phyloP scores from a whole-genome alignment of 2,329 filamentous ascomycete genomes.

The Calcarisporium arbuscula region DNA sequence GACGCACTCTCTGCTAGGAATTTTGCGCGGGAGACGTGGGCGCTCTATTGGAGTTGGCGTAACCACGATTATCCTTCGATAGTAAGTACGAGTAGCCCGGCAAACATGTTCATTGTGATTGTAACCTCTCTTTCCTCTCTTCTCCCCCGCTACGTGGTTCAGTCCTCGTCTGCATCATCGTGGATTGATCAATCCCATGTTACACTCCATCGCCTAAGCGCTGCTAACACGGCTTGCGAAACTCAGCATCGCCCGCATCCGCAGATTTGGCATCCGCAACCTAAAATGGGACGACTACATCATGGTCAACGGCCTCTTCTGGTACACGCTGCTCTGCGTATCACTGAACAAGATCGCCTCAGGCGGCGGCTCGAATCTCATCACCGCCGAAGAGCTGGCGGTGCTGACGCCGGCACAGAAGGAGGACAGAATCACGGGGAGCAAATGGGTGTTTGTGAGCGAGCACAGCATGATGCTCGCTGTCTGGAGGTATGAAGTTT shows the following conservation, averaged over 20 bases:
- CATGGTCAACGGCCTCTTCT: conserved; percentile 7
- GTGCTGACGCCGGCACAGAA: conserved; percentile 1
- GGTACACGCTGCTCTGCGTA: conserved; percentile 7
- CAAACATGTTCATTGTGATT: too few species aligned
- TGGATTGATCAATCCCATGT: too few species aligned
- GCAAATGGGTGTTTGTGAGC: conserved; percentile 8
- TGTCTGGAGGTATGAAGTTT: conserved; percentile 25
- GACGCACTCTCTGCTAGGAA: not conserved
- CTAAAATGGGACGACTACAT: conserved; percentile 7
- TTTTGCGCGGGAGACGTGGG: conserved; percentile 6
- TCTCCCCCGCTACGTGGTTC: too few species aligned
- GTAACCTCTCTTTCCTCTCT: too few species aligned
- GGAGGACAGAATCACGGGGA: conserved; percentile 4
- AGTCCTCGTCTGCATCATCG: too few species aligned
- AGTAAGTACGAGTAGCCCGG: conserved; percentile 2
- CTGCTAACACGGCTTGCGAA: too few species aligned
- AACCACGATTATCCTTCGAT: conserved; percentile 5
- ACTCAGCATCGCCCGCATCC: conserved; percentile 5
- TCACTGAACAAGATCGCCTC: conserved; percentile 5
- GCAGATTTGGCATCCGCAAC: conserved; percentile 4
- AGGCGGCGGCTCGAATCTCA: conserved; percentile 7
- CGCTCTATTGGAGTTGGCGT: conserved; percentile 6
- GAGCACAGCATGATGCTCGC: conserved; percentile 5
- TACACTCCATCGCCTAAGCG: too few species aligned
- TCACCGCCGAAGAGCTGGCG: conserved; percentile 5